Base-by-base conservation (phyloP, 768 basidiomycete genomes). In the Russula compacta region DNA sequence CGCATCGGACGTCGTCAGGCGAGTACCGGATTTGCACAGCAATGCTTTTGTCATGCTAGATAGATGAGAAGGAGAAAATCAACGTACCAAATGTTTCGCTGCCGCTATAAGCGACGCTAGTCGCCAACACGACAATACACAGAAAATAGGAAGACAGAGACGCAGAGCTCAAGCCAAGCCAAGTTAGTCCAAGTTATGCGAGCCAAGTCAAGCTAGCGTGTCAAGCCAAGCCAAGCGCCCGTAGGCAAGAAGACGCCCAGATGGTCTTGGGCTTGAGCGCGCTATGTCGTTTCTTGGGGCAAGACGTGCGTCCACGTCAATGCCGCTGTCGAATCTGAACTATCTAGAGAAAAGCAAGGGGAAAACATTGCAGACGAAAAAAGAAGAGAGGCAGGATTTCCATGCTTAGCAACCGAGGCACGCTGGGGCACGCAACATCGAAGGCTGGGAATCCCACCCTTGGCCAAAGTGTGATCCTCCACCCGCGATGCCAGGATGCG, bases 291-390 rank as follows among this genome's bases (percentile, higher is more conserved):
- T 33, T 55, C 33, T 54, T 55, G 39, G 42, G 42, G 54, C 54
- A 46, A 38, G 60, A 56, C 55, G 43, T 56, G 60, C 60, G 60
- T 51, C 54, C 60, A 56, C 60, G 38, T 33, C 60, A 44, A 44
- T 12, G 49, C 49, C 42, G n/a, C 3, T 10, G 4, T 14, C n/a
- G 36, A 38, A 52, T 56, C 48, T 52, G 21, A 44, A 51, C 12
- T 1, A 9, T 43, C 59, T 49, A 14, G 43, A 3, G 4, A 29
- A 43, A 38, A 60, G 53, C 53, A 7, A 6, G 38, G 19, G 7
- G 32, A 35, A 49, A 49, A 15, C 8, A 21, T 32, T 12, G 15
- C 19, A 29, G 19, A 7, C 12, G 17, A 7, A 33, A 14, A 2
- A 10, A 52, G 33, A 4, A 53, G 11, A 6, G 0, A 39, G 1